A percentile compares a stretch with the other conserved stretches of the same genome.
These are phyloP conservation scores for Fusarium mexicanum DNA, from an alignment of 2,329 filamentous ascomycete genomes.

Conservation along the genomic window DNA sequence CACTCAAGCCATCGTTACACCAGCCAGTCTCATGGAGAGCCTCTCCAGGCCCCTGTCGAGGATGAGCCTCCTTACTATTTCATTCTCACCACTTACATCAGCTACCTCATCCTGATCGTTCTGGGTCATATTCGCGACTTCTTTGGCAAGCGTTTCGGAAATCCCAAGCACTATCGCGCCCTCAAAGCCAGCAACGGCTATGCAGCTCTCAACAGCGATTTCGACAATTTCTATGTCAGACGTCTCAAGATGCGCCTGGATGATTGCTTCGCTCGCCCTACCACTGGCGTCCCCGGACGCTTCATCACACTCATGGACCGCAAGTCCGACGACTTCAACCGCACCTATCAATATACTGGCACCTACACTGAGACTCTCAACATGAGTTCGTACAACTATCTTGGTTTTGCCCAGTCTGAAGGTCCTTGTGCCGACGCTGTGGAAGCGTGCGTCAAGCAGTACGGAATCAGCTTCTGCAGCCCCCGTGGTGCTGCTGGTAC, in stretches of 20 bases:
- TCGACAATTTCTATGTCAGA: constrained; percentile 97
- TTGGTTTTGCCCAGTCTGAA: constrained; percentile 97
- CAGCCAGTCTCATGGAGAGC: constrained; percentile 84
- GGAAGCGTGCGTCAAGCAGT: constrained; percentile 84
- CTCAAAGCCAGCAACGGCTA: constrained; percentile 88
- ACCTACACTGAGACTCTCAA: constrained; percentile 95
- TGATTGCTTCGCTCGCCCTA: constrained; percentile 93
- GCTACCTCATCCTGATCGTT: constrained; percentile 93
- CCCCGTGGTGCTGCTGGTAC: constrained; percentile 87
- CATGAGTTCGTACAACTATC: constrained; percentile 99
- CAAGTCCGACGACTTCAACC: constrained; percentile 89
- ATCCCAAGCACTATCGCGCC: constrained; percentile 82
- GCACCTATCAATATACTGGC: constrained; percentile 87
- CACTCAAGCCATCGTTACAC: constrained; percentile 86
- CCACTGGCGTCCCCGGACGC: constrained; percentile 91
- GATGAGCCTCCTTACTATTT: constrained; percentile 98
- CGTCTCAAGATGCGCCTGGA: constrained; percentile 94
- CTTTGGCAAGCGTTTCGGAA: constrained; percentile 94
- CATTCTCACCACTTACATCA: constrained; percentile 97
- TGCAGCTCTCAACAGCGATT: constrained; percentile 95
- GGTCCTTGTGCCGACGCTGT: constrained; percentile 95
- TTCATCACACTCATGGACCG: constrained; percentile 94
- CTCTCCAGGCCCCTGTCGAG: constrained; percentile 84
- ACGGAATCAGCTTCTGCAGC: constrained; percentile 85
- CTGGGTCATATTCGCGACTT: constrained; percentile 97